Evolutionary conservation across 2,329 filamentous ascomycete species (phyloP).

Genomic region (Penicillium sclerotigenum): DNA sequence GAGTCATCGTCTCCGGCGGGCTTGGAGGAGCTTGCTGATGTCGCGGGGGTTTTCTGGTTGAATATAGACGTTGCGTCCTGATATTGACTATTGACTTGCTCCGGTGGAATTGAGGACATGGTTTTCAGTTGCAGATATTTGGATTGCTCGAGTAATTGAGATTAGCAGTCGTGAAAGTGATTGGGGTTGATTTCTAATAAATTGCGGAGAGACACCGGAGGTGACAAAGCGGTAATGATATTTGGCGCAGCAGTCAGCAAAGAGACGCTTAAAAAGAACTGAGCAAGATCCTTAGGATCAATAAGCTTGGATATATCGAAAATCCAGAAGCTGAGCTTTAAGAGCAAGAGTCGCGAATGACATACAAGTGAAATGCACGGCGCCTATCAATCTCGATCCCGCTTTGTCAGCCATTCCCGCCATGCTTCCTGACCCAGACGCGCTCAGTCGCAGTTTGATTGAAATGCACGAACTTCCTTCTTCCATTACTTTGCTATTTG

Average conservation of each 20-base stretch:
- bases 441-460: not conserved
- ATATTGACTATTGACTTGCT: conserved; percentile 23
- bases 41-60: conserved; percentile 7
- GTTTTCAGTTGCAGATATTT: not conserved
- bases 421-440: not conserved
- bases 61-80: conserved; percentile 12
- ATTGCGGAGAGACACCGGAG: conserved; percentile 11
- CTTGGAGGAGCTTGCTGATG: conserved; percentile 17
- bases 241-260: not conserved
- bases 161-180: not conserved
- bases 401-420: conserved; percentile 17
- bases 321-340: not conserved
- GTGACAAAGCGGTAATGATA: not conserved
- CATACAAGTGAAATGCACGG: not conserved
- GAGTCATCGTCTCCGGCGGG: conserved; percentile 24
- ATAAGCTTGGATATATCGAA: not conserved
- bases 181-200: conserved; percentile 21
- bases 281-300: not conserved
- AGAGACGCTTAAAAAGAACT: not conserved
- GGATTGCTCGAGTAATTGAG: not conserved
- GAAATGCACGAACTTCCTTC: not conserved
- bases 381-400: conserved; percentile 4
- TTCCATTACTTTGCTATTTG: not conserved
- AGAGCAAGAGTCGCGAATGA: not conserved
- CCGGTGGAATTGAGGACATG: conserved; percentile 22